Conservation (phyloP, 2,329 filamentous ascomycete genomes). For the Ramularia endophylla region DNA sequence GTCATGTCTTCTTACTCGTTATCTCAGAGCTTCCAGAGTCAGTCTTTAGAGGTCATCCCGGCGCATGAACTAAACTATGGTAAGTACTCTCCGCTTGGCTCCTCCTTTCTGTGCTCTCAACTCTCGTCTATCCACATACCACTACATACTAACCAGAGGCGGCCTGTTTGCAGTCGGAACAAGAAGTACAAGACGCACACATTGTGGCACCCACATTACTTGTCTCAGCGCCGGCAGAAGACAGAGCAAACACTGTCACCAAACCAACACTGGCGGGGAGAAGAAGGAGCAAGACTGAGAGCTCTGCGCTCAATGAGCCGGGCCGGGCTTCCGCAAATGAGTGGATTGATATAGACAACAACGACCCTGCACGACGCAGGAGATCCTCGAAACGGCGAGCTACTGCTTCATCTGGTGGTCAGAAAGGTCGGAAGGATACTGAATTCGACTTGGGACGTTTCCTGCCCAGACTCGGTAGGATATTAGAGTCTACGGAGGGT, state of each 20-base stretch:
- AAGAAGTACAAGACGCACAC: constrained; percentile 15
- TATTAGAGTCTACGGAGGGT: constrained; percentile 34
- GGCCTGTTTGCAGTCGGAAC: constrained; percentile 15
- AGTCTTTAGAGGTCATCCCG: constrained; percentile 14
- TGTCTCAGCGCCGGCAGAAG: constrained; percentile 20
- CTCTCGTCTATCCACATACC: constrained; percentile 5
- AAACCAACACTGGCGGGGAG: constrained; percentile 14
- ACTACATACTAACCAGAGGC: constrained; percentile 16
- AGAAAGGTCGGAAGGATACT: constrained; percentile 11
- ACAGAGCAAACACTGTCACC: constrained; percentile 10
- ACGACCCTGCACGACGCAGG: constrained; percentile 8
- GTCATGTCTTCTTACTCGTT: constrained; percentile 16
- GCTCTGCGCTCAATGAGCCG: constrained; percentile 15
- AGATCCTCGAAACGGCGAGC: constrained; percentile 7
- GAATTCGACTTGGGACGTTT: constrained; percentile 26
- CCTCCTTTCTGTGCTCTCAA: constrained; percentile 7
- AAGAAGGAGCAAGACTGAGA: constrained; percentile 18
- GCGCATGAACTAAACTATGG: constrained; percentile 16
- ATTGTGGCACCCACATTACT: constrained; percentile 20
- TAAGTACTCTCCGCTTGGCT: constrained; percentile 16
- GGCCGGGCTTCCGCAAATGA: constrained; percentile 17
- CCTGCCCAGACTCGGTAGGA: constrained; percentile 37
- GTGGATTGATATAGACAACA: constrained; percentile 27
- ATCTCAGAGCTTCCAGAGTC: constrained; percentile 15
- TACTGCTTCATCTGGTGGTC: constrained; percentile 9